Base-by-base conservation (phyloP, 140 eudicot genomes). In the Anethum foeniculum region DNA sequence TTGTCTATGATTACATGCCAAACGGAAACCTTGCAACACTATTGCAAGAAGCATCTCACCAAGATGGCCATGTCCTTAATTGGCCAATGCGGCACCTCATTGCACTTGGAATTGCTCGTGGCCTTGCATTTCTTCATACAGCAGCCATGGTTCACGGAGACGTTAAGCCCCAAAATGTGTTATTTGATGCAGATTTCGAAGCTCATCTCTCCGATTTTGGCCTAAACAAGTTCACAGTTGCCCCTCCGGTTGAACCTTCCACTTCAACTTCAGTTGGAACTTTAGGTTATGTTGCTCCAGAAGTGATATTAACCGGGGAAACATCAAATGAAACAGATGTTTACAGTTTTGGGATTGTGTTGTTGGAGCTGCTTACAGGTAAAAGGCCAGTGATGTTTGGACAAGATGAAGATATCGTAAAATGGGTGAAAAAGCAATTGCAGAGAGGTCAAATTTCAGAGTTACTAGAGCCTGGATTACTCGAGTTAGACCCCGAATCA, bases 11-110 rank as follows among this genome's bases (percentile, higher is more conserved):
- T 83, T 93, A 93, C 94, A 93, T 93, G 98, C 98, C 98, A 3
- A 94, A 94, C 69, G 98, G 98, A 48, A 94, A 91, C 92, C 88
- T 94, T 0, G 97, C 96, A 0, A 94, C 98, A 1, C 71, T 94
- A 52, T 89, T 94, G 21, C 98, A 94, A 87, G 98, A 94, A 82
- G 98, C 98, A 39, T 94, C 97, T 0, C 97, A 94, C 86, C 98
- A 92, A 85, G 98, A 94, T 19, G 98, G 98, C 6, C 98, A 94
- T 75, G 98, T 94, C 46, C 88, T 94, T 7, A 94, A 94, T 43
- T 94, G 98, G 98, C 97, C 98, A 23, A 94, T 94, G 98, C 82
- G 98, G 11, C 98, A 94, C 82, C 88, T 94, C 62, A 94, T 94
- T 48, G 98, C 98, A 1, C 89, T 94, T 0, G 98, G 98, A 3